phyloP scores from a whole-genome alignment of 257 asterid genomes.

The Gentiana macrophylla region DNA sequence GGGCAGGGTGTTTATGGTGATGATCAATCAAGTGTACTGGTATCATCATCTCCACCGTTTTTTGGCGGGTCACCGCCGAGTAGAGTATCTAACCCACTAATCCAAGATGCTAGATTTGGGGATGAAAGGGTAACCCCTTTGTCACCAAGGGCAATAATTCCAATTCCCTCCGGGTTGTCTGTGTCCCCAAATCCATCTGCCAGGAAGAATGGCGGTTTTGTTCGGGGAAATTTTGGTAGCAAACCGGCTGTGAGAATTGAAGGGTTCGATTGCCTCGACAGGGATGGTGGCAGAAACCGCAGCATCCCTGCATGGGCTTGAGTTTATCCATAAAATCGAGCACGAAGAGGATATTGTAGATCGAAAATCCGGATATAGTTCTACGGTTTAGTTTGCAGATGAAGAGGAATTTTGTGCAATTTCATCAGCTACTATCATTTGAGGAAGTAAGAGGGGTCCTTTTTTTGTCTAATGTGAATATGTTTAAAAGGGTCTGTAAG shows the following conservation, averaged over 20 bases:
- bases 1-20: slow-evolving; percentile 53
- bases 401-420: slow-evolving; percentile 21
- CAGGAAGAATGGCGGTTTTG: slow-evolving; percentile 58
- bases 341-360: slow-evolving; percentile 11
- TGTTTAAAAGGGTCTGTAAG: slow-evolving; percentile 39
- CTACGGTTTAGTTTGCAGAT: slow-evolving; percentile 15
- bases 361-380: slow-evolving; percentile 5
- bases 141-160: slow-evolving; percentile 49
- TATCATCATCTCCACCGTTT: slow-evolving; percentile 99
- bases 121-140: slow-evolving; percentile 50
- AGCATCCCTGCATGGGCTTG: slow-evolving; percentile 95
- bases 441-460: slow-evolving; percentile 10
- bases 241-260: slow-evolving; percentile 90
- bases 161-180: slow-evolving; percentile 40
- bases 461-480: slow-evolving; percentile 43
- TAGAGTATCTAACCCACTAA: slow-evolving; percentile 97
- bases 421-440: slow-evolving; percentile 17
- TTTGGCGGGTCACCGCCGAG: slow-evolving; percentile 99
- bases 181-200: slow-evolving; percentile 52
- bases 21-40: slow-evolving; percentile 45
- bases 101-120: slow-evolving; percentile 79
- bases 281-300: slow-evolving; percentile 77
- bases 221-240: slow-evolving; percentile 79
- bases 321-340: slow-evolving; percentile 8
- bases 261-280: slow-evolving; percentile 92